Evolutionary conservation across 495 filamentous ascomycete species (phyloP), one percentile per base, ranked within the genome.

Genomic region (Mytilinidion resinicola): DNA sequence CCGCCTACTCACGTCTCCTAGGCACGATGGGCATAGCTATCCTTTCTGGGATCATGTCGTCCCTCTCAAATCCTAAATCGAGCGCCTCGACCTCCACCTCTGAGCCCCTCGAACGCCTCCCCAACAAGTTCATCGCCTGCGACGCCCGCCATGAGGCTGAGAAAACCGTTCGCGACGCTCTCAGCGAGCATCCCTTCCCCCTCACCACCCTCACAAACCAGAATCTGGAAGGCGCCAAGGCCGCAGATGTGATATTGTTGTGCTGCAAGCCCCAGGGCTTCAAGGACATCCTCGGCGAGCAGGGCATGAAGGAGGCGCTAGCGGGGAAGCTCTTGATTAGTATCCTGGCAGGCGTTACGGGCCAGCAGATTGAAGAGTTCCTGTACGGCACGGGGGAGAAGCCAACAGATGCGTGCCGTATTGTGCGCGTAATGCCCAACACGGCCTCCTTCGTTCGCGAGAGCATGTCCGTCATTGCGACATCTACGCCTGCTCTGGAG

Each of bases 21-120:
- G 88, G 89, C 52, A 92, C 88, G 19, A 85, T 95, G 80, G 90
- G 89, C 47, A 86, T 88, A 44, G 87, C 89, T 37, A 90, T 95
- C 62, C 80, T 93, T 49, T 87, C 84, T 6, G 89, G 89, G 47
- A 88, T 95, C 63, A 82, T 91, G 50, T 70, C 78, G 53, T 85
- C 87, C 14, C 75, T 91, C 36, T 64, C 74, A 42, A 73, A 78
- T 39, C 48, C 62, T 62, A 77, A 61, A 60, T 76, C 77, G 19
- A 79, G 78, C 38, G 75, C 76, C 15, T 75, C 77, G 9, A 83
- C 81, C 0, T 76, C 81, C 0, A 67, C 72, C 3, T 73, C 77
- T 51, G 76, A 81, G 42, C 56, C 75, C 19, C 80, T 82, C 12
- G 52, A 73, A 34, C 80, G 77, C 39, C 79, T 88, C 19, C 89